Evolutionary conservation across 805 yeast species (phyloP).

Genomic region (Candida caryicola): DNA sequence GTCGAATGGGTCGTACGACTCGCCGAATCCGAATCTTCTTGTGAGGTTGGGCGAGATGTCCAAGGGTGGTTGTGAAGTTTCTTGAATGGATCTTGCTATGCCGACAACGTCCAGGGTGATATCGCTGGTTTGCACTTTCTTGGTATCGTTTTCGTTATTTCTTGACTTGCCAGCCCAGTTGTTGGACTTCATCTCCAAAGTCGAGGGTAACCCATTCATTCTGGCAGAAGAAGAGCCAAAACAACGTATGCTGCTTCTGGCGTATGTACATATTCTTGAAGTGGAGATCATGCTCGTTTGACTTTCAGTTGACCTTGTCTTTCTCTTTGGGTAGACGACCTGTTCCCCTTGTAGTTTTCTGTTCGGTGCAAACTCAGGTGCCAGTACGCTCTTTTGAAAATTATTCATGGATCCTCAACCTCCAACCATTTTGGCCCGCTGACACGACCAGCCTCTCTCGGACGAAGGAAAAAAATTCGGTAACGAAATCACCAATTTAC

Average conservation of each 20-base stretch:
- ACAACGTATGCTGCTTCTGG: conserved; percentile 1
- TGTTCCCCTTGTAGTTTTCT: too few species aligned
- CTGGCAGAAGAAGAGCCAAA: conserved; percentile 3
- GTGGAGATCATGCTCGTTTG: not conserved
- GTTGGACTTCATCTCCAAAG: conserved; percentile 30
- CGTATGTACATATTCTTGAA: not conserved
- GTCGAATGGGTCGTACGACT: conserved; percentile 49
- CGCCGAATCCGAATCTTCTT: conserved; percentile 47
- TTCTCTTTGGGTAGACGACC: too few species aligned
- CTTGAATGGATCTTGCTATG: conserved; percentile 31
- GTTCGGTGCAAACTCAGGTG: too few species aligned
- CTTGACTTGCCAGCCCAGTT: conserved; percentile 22
- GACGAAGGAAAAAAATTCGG: not conserved
- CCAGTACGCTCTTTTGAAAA: too few species aligned
- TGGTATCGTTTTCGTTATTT: conserved; percentile 4
- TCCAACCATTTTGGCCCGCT: not conserved
- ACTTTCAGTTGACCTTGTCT: too few species aligned
- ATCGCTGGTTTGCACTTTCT: conserved; percentile 13
- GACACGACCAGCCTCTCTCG: not conserved
- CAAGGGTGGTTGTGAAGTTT: conserved; percentile 32
- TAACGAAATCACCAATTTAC: not conserved
- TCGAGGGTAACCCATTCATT: conserved; percentile 22
- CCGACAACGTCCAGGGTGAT: conserved; percentile 34
- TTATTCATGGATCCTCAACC: not conserved
- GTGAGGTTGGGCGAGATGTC: conserved; percentile 21